Percentiles rank a stretch among this genome's conserved stretches.
These are phyloP conservation scores for Avena atlantica DNA, from an alignment of 176 grass and related monocot species.

Conservation along the genomic window DNA sequence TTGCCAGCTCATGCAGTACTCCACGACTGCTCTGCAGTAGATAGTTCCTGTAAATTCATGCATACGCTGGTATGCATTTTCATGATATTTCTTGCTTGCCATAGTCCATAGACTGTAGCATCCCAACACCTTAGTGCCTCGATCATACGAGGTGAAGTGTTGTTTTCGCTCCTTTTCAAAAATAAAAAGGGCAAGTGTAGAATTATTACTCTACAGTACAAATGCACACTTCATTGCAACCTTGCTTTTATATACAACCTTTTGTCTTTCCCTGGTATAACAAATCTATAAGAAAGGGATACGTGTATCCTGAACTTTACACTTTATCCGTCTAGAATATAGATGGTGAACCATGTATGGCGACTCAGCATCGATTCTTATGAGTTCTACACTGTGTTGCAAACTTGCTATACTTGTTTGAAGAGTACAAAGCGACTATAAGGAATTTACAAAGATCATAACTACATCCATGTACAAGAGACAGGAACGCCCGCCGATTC, in stretches of 20 bases:
- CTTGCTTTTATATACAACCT: not conserved
- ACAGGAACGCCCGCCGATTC: not conserved
- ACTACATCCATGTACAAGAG: constrained; percentile 41
- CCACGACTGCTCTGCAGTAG: constrained; percentile 6
- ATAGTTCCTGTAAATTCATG: not conserved
- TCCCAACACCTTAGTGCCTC: not conserved
- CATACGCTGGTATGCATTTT: not conserved
- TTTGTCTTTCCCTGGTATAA: not conserved
- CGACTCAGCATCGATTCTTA: not conserved
- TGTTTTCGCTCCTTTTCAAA: not conserved
- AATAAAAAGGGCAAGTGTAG: too few relatives aligned
- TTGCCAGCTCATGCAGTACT: not conserved
- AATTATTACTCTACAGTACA: not conserved
- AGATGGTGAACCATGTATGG: not conserved
- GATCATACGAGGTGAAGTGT: not conserved
- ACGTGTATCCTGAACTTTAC: not conserved
- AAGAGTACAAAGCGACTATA: not conserved
- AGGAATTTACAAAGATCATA: not conserved
- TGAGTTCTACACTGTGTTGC: not conserved
- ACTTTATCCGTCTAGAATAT: not conserved
- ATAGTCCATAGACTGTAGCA: not conserved
- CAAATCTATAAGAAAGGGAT: too few relatives aligned
- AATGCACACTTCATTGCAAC: not conserved
- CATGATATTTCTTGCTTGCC: not conserved
- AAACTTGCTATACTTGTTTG: not conserved